phyloP scores from a whole-genome alignment of 208 protist species.

The Herpetomonas tarakana region DNA sequence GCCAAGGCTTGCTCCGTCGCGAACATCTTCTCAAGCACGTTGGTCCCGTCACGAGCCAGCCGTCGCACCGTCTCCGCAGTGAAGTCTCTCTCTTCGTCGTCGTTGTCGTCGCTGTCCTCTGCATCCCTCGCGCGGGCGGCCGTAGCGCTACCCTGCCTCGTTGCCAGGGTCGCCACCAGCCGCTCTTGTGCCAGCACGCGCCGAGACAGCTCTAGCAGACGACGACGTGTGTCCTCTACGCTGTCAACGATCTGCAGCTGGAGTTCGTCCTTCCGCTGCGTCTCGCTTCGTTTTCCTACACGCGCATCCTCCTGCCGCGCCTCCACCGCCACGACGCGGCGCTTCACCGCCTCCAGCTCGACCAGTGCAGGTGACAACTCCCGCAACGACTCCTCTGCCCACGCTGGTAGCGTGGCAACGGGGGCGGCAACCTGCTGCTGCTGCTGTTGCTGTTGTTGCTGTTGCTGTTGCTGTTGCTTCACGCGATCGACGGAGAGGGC shows the following conservation, averaged over 20 bases:
- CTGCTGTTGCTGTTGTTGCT: no score
- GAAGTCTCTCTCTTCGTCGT: conserved; percentile 12
- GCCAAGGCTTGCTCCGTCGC: neutral
- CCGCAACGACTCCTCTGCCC: conserved; percentile 8
- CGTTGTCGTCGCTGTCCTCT: neutral
- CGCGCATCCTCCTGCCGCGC: conserved; percentile 14
- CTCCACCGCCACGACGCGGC: conserved; percentile 35
- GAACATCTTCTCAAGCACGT: conserved; percentile 17
- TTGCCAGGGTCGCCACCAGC: conserved; percentile 6
- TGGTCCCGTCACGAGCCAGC: conserved; percentile 28
- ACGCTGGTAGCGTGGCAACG: neutral
- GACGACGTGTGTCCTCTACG: conserved; percentile 21
- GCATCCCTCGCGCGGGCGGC: neutral
- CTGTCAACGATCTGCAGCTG: conserved; percentile 7
- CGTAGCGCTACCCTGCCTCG: neutral
- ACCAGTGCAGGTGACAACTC: conserved; percentile 32
- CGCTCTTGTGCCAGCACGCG: conserved; percentile 17
- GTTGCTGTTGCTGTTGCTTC: neutral
- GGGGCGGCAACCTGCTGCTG: no score
- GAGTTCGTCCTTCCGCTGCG: neutral
- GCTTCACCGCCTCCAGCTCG: conserved; percentile 50
- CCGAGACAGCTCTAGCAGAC: conserved; percentile 18
- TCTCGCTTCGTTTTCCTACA: neutral
- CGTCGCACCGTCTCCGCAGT: conserved; percentile 5
- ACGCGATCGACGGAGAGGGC: neutral